Base-by-base conservation (phyloP, 192 early-diverging fungal genomes). In the Backusella sp. region DNA sequence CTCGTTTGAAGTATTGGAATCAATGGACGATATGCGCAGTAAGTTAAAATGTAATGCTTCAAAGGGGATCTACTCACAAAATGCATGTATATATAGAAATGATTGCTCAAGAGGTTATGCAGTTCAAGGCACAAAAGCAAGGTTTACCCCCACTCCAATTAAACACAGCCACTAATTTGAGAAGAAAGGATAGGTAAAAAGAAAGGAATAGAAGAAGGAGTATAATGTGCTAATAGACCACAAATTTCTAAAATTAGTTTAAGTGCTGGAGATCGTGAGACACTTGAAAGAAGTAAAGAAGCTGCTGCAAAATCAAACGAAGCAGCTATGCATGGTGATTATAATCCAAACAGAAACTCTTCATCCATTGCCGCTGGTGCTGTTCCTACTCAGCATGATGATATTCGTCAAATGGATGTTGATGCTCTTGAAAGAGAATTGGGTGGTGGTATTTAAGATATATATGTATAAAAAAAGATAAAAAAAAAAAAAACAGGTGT, bases 21-120 rank as follows among this genome's bases (percentile, higher is more conserved):
- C 77, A 19, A 88, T 94, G 53, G 90, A 90, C n/a, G 92, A 94
- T 62, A 94, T 96, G 90, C 92, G 89, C 73, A 81, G 92, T 92
- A 80, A 75, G 88, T 80, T 7, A 21, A 23, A 21, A 42, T 21
- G 44, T 5, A 12, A 12, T 68, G 3, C 42, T 1, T 39, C 9
- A 21, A 42, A 11, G 11, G 44, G 68, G 37, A 70, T 80, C 72
- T n/a, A 79, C 17, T 21, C 15, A 53, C 49, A 39, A 53, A 19
- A n/a, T 53, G 0, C 3, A 32, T n/a, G 49, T 53, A 53, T 53
- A 78, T 75, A 79, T 75, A 91, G 90, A 84, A 78, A 88, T 92
- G 86, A 93, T 95, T 83, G 92, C 92, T 28, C 90, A 93, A 76
- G 93, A 95, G 75, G 91, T 93, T 19, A 90, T 92, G 79, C 88